Percentiles rank a stretch among this genome's conserved stretches.
phyloP scores from a whole-genome alignment of 805 yeast species.

The Cyberlindnera euphorbiiphila region DNA sequence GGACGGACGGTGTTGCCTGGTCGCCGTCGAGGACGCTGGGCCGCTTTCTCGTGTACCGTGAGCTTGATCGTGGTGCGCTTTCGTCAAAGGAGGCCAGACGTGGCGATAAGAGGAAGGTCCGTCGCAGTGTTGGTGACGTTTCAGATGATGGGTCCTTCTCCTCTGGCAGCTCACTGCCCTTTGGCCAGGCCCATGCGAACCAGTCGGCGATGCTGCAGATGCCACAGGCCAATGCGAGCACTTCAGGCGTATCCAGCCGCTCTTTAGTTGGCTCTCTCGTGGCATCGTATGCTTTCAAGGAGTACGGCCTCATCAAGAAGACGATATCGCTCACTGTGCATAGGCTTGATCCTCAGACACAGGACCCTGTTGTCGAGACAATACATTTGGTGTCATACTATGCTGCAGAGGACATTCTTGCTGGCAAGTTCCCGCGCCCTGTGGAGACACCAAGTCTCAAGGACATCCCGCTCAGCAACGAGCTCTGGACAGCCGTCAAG shows the following conservation, averaged over 20 bases:
- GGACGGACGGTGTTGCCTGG: constrained; percentile 98
- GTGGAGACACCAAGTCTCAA: constrained; percentile 47
- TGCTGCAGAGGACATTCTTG: constrained; percentile 65
- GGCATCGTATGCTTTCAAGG: constrained; percentile 60
- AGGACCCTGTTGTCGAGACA: constrained; percentile 30
- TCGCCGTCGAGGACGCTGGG: constrained; percentile 87
- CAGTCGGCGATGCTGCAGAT: not conserved
- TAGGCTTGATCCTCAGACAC: constrained; percentile 14
- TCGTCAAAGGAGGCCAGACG: constrained; percentile 11
- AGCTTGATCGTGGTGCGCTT: constrained; percentile 44
- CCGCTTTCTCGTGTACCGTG: constrained; percentile 78
- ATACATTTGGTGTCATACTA: constrained; percentile 80
- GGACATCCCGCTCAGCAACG: constrained; percentile 42
- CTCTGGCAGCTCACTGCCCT: not conserved
- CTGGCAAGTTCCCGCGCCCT: constrained; percentile 55
- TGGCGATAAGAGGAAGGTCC: constrained; percentile 3
- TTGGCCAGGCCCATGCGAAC: too few relatives aligned
- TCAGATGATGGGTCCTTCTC: not conserved
- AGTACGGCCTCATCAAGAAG: constrained; percentile 75
- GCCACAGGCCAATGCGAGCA: not conserved
- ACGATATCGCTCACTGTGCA: constrained; percentile 50
- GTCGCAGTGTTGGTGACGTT: constrained; percentile 1
- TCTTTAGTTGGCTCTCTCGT: constrained; percentile 53
- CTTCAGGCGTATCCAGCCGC: constrained; percentile 25
- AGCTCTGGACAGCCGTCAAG: constrained; percentile 53